Evolutionary conservation across 768 basidiomycete species (phyloP), one percentile per base, ranked within the genome.

Genomic region (Inosperma sp.): DNA sequence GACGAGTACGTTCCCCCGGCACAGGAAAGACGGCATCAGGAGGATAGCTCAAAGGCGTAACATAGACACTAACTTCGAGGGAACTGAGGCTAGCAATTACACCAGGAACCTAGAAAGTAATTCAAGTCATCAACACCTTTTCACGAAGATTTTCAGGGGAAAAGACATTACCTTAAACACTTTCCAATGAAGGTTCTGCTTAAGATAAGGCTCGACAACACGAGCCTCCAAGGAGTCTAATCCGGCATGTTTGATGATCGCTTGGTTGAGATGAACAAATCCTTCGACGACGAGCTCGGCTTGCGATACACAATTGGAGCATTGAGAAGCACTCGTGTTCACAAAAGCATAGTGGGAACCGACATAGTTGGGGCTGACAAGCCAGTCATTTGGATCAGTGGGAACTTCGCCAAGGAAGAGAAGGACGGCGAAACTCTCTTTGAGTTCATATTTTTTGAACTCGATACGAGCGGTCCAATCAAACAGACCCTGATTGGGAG

Each of bases 341-440:
- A 70, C 74, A 56, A 77, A 78, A 22, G 68, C 69, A 46, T 65
- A 57, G 56, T 72, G 68, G 2, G 68, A 60, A 22, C 74, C 77
- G 43, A 76, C 69, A 52, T 68, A 70, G 46, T 59, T 58, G n/a
- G 63, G 49, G 49, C 60, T 59, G 7, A 56, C 57, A 27, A 59
- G 61, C 76, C 76, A 78, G 6, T 69, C 55, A 8, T 52, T 49
- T 5, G 67, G 61, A 43, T 76, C 65, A 9, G 53, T 59, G 23
- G 71, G 71, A 19, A 71, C 68, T 1, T 52, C 56, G 1, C 74
- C 78, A 2, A 79, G 59, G 71, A 79, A 79, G 46, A 80, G 45
- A 13, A 73, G 56, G 30, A 80, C 65, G 17, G 63, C 59, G 58
- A 73, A 79, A 58, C 72, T 74, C 8, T 62, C 46, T 5, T 70